Percentiles rank a stretch among this genome's conserved stretches.
Evolutionary conservation across 2,329 filamentous ascomycete species (phyloP).

Genomic region (Penicillium sp.): DNA sequence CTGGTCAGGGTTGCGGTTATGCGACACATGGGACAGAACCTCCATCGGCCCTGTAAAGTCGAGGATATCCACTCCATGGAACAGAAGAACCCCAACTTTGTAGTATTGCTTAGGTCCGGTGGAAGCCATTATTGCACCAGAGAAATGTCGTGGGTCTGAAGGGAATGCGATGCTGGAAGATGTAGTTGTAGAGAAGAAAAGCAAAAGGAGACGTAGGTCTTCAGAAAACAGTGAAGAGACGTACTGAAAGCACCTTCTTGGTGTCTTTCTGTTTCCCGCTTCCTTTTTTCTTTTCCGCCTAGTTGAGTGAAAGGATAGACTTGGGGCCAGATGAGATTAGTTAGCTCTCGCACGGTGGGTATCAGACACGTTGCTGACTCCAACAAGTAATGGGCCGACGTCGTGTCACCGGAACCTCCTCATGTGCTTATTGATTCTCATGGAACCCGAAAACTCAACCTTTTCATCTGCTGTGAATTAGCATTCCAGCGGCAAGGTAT

Average conservation of each 20-base stretch:
- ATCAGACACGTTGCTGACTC: slow-evolving; percentile 11
- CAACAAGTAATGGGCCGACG: slow-evolving; percentile 9
- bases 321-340: slow-evolving; percentile 8
- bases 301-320: background rate
- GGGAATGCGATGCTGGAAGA: background rate
- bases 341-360: slow-evolving; percentile 12
- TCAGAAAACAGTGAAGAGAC: no score
- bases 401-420: slow-evolving; percentile 13
- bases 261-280: background rate
- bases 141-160: background rate
- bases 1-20: slow-evolving; percentile 30
- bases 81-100: slow-evolving; percentile 46
- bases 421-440: background rate
- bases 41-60: slow-evolving; percentile 48
- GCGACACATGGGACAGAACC: slow-evolving; percentile 36
- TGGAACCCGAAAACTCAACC: slow-evolving; percentile 1
- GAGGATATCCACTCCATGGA: slow-evolving; percentile 44
- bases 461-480: background rate
- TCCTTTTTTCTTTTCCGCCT: no score
- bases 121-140: slow-evolving; percentile 13
- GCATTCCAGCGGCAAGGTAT: background rate
- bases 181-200: background rate
- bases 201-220: background rate
- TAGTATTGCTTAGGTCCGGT: slow-evolving; percentile 24
- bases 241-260: background rate